Evolutionary conservation across 1,284 basidiomycete genomes (phyloP).

Genomic region (Heterobasidion parviporum): DNA sequence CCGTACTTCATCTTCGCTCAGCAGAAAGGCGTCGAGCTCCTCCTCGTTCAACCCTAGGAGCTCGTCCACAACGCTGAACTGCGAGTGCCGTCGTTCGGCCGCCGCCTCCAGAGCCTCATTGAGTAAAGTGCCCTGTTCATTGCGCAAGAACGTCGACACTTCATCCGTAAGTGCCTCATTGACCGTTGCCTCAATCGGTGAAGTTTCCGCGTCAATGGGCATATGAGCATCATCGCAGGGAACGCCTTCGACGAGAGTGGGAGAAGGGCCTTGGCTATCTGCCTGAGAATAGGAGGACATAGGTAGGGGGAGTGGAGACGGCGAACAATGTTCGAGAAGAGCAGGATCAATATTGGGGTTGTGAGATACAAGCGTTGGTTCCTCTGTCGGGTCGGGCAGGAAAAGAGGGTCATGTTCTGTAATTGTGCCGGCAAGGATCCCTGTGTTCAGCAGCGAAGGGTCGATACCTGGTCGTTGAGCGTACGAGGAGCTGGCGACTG

Average conservation of each 20-base stretch:
- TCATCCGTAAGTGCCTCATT: constrained; percentile 55
- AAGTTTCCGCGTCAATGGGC: background rate
- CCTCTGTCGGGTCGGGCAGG: constrained; percentile 15
- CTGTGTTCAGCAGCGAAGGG: constrained; percentile 35
- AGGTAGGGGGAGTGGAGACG: constrained; percentile 12
- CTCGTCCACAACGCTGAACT: constrained; percentile 50
- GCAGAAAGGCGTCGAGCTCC: constrained; percentile 82
- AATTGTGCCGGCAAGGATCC: constrained; percentile 32
- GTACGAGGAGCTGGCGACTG: background rate
- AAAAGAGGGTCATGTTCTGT: constrained; percentile 29
- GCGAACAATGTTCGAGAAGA: constrained; percentile 28
- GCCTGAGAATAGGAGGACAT: constrained; percentile 1
- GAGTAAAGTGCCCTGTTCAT: constrained; percentile 46
- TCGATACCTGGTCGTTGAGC: constrained; percentile 26
- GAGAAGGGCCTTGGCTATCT: background rate
- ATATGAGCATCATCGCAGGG: constrained; percentile 18
- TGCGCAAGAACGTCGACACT: constrained; percentile 54
- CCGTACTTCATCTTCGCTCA: constrained; percentile 81
- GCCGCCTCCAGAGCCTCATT: constrained; percentile 55
- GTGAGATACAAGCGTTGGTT: constrained; percentile 11
- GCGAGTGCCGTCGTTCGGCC: constrained; percentile 46
- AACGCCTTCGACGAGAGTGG: constrained; percentile 1
- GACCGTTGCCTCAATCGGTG: constrained; percentile 35
- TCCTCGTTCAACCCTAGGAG: constrained; percentile 84
- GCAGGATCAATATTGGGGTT: constrained; percentile 49